Evolutionary conservation across 176 grass and related monocot species (phyloP), one percentile per base, ranked within the genome.

Genomic region (Phyllostachys edulis): DNA sequence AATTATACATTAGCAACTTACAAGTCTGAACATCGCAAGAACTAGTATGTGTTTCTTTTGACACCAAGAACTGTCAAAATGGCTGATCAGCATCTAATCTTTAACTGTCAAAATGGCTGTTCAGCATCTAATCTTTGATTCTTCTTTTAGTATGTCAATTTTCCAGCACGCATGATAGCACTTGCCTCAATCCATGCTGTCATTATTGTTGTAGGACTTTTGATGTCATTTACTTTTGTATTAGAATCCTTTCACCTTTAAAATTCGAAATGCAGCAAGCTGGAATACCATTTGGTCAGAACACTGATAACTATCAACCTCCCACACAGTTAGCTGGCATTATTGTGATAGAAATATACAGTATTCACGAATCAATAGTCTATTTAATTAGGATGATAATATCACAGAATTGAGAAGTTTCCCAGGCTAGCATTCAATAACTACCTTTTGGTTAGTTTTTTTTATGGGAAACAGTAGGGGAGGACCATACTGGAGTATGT

Each of bases 401-500:
- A 74, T 37, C 67, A 32, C 54, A 82, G 39, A 75, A 75, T 26
- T 13, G 7, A 65, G 37, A 74, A 59, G 9, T 75, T 81, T 17
- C 27, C 59, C 17, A n/a, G 10, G 46, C 18, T 41, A 40, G 36
- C 7, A 8, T 55, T 50, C 54, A 32, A 75, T 80, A 71, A 79
- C 20, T 20, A 44, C 54, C 24, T 75, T 66, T 36, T 39, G n/a
- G 16, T 84, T 64, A 34, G 26, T 79, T 79, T 24, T 42, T 42
- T 80, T 40, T 0, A 80, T 20, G 36, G n/a, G 76, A 72, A 64
- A 86, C 15, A 18, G 24, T 59, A 67, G 14, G 13, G 7, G 36
- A 76, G 55, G 54, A 16, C 47, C 1, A 20, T 72, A 66, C 26
- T 56, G 27, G 36, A 49, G 61, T 61, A 63, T 62, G 36, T 71